Percentiles rank a stretch among this genome's conserved stretches.
Conservation (phyloP, 306 rosid genomes). For the Fagus crenata region DNA sequence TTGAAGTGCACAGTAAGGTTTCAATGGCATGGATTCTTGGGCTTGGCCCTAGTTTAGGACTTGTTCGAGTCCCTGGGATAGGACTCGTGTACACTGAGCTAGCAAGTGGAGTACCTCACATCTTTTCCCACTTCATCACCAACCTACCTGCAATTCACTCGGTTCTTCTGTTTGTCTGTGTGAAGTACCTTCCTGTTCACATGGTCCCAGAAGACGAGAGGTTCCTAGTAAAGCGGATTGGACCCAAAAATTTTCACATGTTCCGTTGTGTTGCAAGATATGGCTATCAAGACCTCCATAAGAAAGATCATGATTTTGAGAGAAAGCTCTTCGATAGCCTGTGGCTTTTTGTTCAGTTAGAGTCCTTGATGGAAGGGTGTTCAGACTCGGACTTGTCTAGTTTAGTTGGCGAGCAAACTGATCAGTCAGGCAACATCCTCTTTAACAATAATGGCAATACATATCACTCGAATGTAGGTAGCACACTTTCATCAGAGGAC, state of each 20-base stretch:
- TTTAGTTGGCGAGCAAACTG: constrained; percentile 50
- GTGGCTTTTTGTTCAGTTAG: constrained; percentile 62
- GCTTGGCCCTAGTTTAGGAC: constrained; percentile 94
- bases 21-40: constrained; percentile 99
- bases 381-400: constrained; percentile 86
- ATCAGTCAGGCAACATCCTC: constrained; percentile 38
- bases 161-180: constrained; percentile 84
- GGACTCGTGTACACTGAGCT: constrained; percentile 98
- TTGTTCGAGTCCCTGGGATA: constrained; percentile 93
- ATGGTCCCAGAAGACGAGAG: constrained; percentile 92
- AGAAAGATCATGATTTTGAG: constrained; percentile 84
- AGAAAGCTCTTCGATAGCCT: constrained; percentile 77
- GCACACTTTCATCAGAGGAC: constrained; percentile 56
- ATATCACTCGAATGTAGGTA: constrained; percentile 40
- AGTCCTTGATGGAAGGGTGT: constrained; percentile 91
- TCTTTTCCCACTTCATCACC: constrained; percentile 96
- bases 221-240: constrained; percentile 84
- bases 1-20: constrained; percentile 88
- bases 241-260: constrained; percentile 81
- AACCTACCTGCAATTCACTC: constrained; percentile 96
- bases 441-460: constrained; percentile 40
- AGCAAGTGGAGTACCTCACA: constrained; percentile 92
- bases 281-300: constrained; percentile 85
- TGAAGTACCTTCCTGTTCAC: constrained; percentile 93
- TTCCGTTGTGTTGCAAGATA: constrained; percentile 92